Base-by-base conservation (phyloP, 176 grass and related monocot genomes). In the Eragrostis curvula region DNA sequence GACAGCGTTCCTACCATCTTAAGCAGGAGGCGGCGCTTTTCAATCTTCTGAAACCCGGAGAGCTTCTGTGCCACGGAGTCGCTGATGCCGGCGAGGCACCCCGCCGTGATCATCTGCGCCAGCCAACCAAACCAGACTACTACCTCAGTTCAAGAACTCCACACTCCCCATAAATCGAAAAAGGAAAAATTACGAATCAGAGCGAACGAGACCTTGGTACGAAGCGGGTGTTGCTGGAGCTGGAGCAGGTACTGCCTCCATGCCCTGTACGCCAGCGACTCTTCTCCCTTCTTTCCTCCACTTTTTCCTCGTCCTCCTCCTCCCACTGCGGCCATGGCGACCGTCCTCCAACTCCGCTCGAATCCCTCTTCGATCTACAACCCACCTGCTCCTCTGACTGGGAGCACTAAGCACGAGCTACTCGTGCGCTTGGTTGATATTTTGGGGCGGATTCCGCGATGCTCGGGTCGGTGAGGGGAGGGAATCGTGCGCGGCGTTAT, bases 11-110 rank as follows among this genome's bases (percentile, higher is more conserved):
- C 65, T 86, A 98, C 96, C 86, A 95, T 90, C 92, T 95, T 98
- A 68, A 95, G 89, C 74, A 98, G 83, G 61, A 98, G 90, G 17
- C 96, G 59, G 71, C 93, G 89, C 75, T 90, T 91, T 69, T 95
- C 84, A 23, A 98, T 87, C 87, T 73, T 93, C 47, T 86, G 76
- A 46, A 83, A 86, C 12, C 92, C 96, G 25, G 96, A 91, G 72
- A 98, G 90, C 84, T 93, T 98, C 93, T 98, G 93, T 40, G 96
- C 96, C 46, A 87, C 91, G 3, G 96, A 91, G 77, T 98, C 96
- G 46, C 96, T 98, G 75, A 95, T 79, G 49, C 93, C 96, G 24
- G 96, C 96, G 50, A 98, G 86, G 77, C 90, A 88, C 5, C 90
- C 96, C 13, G 96, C 84, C 6, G 96, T 98, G 70, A 98, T 86